phyloP scores from a whole-genome alignment of 495 filamentous ascomycete species.

The Penicillium subrubescens region DNA sequence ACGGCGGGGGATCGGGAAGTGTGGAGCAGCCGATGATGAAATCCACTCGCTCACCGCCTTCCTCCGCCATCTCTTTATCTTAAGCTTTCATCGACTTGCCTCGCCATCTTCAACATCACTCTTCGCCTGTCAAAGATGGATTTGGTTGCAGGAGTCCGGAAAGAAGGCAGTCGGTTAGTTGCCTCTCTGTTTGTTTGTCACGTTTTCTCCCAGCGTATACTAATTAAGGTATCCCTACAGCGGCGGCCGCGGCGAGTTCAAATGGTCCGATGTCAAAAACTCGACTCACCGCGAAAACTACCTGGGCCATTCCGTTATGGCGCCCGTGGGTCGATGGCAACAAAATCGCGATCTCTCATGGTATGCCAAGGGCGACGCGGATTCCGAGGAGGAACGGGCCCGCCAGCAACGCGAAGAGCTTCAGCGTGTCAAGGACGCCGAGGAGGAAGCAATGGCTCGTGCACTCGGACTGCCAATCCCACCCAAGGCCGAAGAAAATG shows the following conservation, averaged over 20 bases:
- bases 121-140: constrained; percentile 65
- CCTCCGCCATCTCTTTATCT: constrained; percentile 1
- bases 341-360: constrained; percentile 82
- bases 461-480: constrained; percentile 79
- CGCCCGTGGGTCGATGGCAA: constrained; percentile 94
- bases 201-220: background rate
- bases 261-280: constrained; percentile 90
- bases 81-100: background rate
- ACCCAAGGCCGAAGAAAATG: constrained; percentile 39
- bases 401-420: constrained; percentile 73
- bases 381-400: constrained; percentile 59
- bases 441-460: constrained; percentile 82
- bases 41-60: constrained; percentile 26
- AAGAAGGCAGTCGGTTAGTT: constrained; percentile 78
- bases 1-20: constrained; percentile 14
- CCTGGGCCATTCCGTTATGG: constrained; percentile 93
- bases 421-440: constrained; percentile 81
- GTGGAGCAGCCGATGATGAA: constrained; percentile 25
- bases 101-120: background rate
- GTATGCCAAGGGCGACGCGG: constrained; percentile 75
- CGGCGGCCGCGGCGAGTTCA: constrained; percentile 90
- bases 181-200: background rate
- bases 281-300: constrained; percentile 94
- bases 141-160: constrained; percentile 87
- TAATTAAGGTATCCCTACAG: constrained; percentile 40